Evolutionary conservation across 1,284 basidiomycete genomes (phyloP).

Genomic region (Vanrija sp.): DNA sequence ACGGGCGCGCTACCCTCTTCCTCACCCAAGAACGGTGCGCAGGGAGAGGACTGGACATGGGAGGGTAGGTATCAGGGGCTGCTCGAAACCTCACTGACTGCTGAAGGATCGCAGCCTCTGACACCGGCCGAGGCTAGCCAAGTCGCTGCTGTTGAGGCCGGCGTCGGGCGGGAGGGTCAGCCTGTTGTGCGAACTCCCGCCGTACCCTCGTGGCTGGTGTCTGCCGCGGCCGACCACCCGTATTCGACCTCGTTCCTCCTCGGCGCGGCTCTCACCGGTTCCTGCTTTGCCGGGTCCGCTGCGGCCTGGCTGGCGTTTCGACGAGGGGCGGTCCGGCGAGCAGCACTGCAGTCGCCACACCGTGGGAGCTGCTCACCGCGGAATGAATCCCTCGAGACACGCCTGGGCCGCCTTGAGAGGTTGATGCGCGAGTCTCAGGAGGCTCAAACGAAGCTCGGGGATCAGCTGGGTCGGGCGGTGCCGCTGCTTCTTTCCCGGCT

Average conservation of each 20-base stretch:
- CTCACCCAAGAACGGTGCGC: too few relatives aligned
- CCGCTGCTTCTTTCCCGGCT: slow-evolving; percentile 1
- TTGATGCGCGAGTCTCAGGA: neutral
- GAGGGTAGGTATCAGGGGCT: too few relatives aligned
- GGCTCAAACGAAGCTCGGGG: neutral
- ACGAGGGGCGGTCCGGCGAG: too few relatives aligned
- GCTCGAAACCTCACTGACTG: too few relatives aligned
- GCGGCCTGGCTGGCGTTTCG: slow-evolving; percentile 1
- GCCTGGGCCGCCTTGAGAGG: neutral
- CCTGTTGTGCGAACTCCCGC: neutral
- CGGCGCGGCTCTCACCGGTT: slow-evolving; percentile 9
- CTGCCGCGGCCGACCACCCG: slow-evolving; percentile 9
- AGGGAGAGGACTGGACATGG: too few relatives aligned
- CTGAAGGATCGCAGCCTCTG: too few relatives aligned
- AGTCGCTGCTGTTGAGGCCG: too few relatives aligned
- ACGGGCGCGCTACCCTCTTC: too few relatives aligned
- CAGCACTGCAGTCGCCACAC: too few relatives aligned
- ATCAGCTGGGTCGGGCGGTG: slow-evolving; percentile 1
- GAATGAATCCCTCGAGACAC: neutral
- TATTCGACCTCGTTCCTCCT: slow-evolving; percentile 17
- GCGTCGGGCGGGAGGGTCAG: too few relatives aligned
- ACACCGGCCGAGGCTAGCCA: too few relatives aligned
- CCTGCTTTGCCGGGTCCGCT: slow-evolving; percentile 1
- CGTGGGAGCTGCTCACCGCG: too few relatives aligned
- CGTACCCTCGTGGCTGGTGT: slow-evolving; percentile 1